A percentile compares a stretch with the other conserved stretches of the same genome.
Conservation (phyloP, 306 rosid genomes). For the Medicago ruthenica region DNA sequence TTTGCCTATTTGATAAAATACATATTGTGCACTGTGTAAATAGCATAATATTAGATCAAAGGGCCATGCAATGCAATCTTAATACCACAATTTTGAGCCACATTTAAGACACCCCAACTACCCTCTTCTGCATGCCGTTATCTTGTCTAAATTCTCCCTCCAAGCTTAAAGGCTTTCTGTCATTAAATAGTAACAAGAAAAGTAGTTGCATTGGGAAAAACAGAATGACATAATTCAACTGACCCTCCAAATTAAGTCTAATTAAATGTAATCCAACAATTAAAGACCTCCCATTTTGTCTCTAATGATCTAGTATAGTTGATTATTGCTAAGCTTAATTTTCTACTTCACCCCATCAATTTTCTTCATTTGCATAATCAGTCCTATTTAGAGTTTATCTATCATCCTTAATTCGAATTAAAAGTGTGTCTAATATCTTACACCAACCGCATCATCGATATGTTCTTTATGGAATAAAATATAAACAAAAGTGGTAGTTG, state of each 20-base stretch:
- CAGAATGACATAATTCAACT: conserved; percentile 29
- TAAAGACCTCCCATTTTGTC: conserved; percentile 34
- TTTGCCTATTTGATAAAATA: not conserved
- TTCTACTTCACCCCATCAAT: conserved; percentile 14
- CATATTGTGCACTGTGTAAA: not conserved
- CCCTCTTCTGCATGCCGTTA: conserved; percentile 51
- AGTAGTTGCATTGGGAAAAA: conserved; percentile 39
- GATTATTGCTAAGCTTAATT: not conserved
- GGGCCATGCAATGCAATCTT: conserved; percentile 42
- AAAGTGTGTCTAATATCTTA: not conserved
- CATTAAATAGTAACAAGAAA: conserved; percentile 52
- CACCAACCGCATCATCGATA: no score
- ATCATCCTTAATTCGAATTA: not conserved
- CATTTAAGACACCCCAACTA: conserved; percentile 59
- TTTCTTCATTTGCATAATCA: conserved; percentile 37
- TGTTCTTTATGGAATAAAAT: no score
- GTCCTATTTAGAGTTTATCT: not conserved
- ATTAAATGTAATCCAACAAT: conserved; percentile 34
- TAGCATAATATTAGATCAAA: conserved; percentile 12
- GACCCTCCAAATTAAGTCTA: conserved; percentile 20
- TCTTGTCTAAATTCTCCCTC: conserved; percentile 53
- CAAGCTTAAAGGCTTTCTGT: conserved; percentile 44
- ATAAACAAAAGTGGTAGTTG: no score
- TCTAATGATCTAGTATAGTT: conserved; percentile 8
- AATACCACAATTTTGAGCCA: not conserved